Base-by-base conservation (phyloP, 2,329 filamentous ascomycete genomes). In the Colletotrichum orbiculare region DNA sequence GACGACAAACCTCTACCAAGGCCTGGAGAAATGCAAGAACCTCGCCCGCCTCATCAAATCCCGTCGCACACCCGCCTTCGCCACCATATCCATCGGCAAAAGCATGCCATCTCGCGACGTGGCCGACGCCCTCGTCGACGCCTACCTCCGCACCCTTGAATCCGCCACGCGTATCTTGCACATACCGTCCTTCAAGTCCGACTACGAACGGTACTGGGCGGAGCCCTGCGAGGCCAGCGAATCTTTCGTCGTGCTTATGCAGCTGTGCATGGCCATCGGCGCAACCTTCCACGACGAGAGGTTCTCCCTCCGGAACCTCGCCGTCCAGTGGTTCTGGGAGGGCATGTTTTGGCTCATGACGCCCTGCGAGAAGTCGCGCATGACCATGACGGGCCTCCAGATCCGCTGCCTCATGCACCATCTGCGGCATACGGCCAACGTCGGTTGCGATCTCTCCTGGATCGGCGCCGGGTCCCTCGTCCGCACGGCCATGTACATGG, bases 131-230 rank as follows among this genome's bases (percentile, higher is more conserved):
- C 78, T 89, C 2, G 75, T 88, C 13, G 77, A 83, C 8, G 73
- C 77, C 37, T 89, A 89, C 74, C 74, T 90, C 15, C 77, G 84
- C 52, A 83, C 83, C 0, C 81, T 86, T 46, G 87, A 89, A 69
- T 82, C 83, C 1, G 82, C 85, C 13, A 81, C 85, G 66, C 81
- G 88, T 3, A 79, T 90, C 33, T 63, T 90, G 8, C 84, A 90
- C 71, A 72, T 85, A 1, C 87, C 87, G 0, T 83, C 82, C 0
- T 89, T 90, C 67, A 76, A 79, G 48, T 76, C 77, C 10, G 83
- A 87, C 38, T 90, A 89, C 68, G 77, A 79, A 9, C 70, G 72
- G 3, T 84, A 83, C 71, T 86, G 83, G 83, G 73, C 78, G 38
- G 77, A 79, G 13, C 78, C 80, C 0, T 69, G 73, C 17, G 73